Evolutionary conservation across 306 rosid species (phyloP), one percentile per base, ranked within the genome.

Genomic region (Lathyrus tuberosus): DNA sequence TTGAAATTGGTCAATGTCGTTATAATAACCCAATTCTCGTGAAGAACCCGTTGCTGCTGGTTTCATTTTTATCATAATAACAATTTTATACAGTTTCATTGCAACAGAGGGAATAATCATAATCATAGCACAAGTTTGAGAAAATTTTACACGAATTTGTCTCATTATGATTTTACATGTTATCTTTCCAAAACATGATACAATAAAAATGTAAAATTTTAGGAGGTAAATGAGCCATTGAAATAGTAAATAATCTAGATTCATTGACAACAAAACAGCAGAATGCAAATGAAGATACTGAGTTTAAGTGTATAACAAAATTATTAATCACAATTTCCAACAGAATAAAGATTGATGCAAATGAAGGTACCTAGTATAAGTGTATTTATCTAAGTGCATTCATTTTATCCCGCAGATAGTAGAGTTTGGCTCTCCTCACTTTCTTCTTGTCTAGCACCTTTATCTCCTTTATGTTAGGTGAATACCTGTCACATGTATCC

Each of bases 401-500:
- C 92, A 89, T 91, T 81, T 78, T 94, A 73, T 89, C 96, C 86
- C 97, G 82, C 83, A 91, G 88, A 76, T 84, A 91, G 83, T 91
- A 91, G 40, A 94, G 97, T 85, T 94, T 91, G 67, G 99, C 99
- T 80, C 99, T 87, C 76, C 95, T 80, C 70, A 91, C 95, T 83
- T 78, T 91, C 95, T 87, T 91, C 93, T 89, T 94, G 73, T 91
- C 97, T 78, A 94, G 85, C 78, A 94, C 95, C 85, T 86, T 94
- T 62, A 94, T 86, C 86, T 94, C 99, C 89, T 91, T 94, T 78
- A 91, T 91, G 85, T 89, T 94, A n/a, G 99, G 99, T 5, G 97
- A 94, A 81, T 94, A 91, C 88, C 97, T 94, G 78, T 72, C 82
- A 90, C 17, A 56, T 59, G 80, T 54, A 44, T 46, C 38, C 13